A percentile compares a stretch with the other conserved stretches of the same genome.
Conservation (phyloP, 352 stramenopile genomes). For the Pythium rishiriense region DNA sequence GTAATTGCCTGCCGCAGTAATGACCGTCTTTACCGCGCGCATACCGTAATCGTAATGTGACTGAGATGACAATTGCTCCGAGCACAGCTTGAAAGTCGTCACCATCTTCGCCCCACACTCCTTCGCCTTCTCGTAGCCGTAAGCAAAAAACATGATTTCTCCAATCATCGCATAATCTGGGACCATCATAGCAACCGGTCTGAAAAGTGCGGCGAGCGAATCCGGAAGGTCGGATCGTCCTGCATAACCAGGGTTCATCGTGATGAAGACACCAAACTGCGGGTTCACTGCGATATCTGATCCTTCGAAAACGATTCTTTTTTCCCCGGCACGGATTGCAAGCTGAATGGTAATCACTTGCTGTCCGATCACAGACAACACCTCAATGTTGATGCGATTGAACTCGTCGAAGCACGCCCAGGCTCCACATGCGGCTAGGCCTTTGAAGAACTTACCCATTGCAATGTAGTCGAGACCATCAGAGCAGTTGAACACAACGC, state of each 20-base stretch:
- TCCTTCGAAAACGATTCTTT: conserved; percentile 93
- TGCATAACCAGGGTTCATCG: conserved; percentile 96
- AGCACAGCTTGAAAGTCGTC: conserved; percentile 95
- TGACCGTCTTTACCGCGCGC: conserved; percentile 95
- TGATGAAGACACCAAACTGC: conserved; percentile 96
- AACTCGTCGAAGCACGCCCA: conserved; percentile 98
- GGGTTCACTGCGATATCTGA: conserved; percentile 93
- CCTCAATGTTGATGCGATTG: conserved; percentile 96
- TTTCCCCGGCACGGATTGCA: conserved; percentile 83
- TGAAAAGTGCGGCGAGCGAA: conserved; percentile 94
- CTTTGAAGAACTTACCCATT: conserved; percentile 95
- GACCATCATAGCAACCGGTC: conserved; percentile 97
- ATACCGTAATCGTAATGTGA: conserved; percentile 98
- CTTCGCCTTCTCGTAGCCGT: conserved; percentile 92
- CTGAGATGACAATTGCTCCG: conserved; percentile 93
- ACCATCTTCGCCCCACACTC: conserved; percentile 96
- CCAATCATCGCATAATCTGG: conserved; percentile 95
- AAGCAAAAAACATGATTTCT: conserved; percentile 97
- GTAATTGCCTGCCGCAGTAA: conserved; percentile 94
- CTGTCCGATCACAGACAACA: conserved; percentile 83
- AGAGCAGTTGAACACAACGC: conserved; percentile 96
- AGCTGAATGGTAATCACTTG: conserved; percentile 88
- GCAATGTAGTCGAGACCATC: conserved; percentile 95
- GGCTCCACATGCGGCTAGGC: conserved; percentile 89
- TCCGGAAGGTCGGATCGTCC: conserved; percentile 94